Evolutionary conservation across 1,284 basidiomycete genomes (phyloP).

Genomic region (Marasmius fiardii): DNA sequence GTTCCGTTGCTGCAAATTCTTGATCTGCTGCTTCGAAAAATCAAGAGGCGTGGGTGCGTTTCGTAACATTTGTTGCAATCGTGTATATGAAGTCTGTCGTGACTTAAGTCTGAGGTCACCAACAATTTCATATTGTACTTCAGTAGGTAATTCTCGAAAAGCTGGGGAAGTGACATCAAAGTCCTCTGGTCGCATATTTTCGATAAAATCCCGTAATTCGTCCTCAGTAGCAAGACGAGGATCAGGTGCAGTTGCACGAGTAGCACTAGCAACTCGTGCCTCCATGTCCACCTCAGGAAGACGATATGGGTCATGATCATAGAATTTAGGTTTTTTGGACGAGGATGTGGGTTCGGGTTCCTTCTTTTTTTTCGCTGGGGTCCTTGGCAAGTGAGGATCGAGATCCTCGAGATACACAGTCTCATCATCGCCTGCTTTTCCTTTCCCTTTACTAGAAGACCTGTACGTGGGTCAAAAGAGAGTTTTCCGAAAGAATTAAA

Average conservation of each 20-base stretch:
- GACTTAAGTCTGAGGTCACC: slow-evolving; percentile 94
- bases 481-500: not conserved
- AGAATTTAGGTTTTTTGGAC: slow-evolving; percentile 58
- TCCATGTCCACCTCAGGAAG: slow-evolving; percentile 74
- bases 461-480: slow-evolving; percentile 15
- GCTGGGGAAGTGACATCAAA: slow-evolving; percentile 85
- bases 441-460: slow-evolving; percentile 34
- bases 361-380: slow-evolving; percentile 40
- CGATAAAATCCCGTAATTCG: slow-evolving; percentile 86
- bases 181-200: slow-evolving; percentile 90
- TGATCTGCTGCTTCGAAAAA: slow-evolving; percentile 94
- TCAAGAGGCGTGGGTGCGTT: slow-evolving; percentile 85
- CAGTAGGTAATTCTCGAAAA: slow-evolving; percentile 92
- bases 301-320: slow-evolving; percentile 81
- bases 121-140: slow-evolving; percentile 98
- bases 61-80: slow-evolving; percentile 88
- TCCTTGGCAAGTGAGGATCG: slow-evolving; percentile 51
- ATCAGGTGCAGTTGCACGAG: slow-evolving; percentile 64
- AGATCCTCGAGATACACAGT: slow-evolving; percentile 87
- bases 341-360: slow-evolving; percentile 39
- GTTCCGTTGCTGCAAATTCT: slow-evolving; percentile 88
- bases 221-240: slow-evolving; percentile 93
- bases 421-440: slow-evolving; percentile 53
- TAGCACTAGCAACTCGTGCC: slow-evolving; percentile 55
- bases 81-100: slow-evolving; percentile 88